A percentile compares a stretch with the other conserved stretches of the same genome.
Conservation (phyloP, 805 yeast genomes). For the Yarrowia bubula region DNA sequence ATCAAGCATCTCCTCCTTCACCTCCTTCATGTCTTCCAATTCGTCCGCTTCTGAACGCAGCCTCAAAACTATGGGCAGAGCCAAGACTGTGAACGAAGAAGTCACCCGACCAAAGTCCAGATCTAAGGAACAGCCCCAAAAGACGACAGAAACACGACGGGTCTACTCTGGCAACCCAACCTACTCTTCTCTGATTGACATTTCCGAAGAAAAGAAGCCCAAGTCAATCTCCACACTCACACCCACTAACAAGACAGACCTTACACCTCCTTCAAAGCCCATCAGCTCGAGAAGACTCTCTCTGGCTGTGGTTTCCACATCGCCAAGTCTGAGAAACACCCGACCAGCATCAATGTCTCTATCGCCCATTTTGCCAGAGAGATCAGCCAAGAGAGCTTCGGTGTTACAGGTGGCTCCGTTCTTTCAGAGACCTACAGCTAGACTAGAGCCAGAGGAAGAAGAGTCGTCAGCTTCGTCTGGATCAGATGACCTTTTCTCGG, state of each 20-base stretch:
- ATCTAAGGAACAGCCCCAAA: constrained; percentile 1
- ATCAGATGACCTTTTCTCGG: constrained; percentile 19
- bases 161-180: neutral
- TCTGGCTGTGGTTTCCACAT: neutral
- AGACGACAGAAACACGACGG: neutral
- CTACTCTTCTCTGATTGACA: constrained; percentile 18
- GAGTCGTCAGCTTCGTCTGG: constrained; percentile 2
- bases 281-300: neutral
- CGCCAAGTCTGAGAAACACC: neutral
- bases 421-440: constrained; percentile 4
- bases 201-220: neutral
- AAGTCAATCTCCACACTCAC: neutral
- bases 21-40: constrained; percentile 7
- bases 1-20: constrained; percentile 17
- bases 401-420: neutral
- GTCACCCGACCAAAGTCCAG: neutral
- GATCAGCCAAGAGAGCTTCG: constrained; percentile 11
- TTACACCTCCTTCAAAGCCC: neutral
- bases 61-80: constrained; percentile 1
- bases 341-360: constrained; percentile 24
- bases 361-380: constrained; percentile 5
- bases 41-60: constrained; percentile 8
- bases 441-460: constrained; percentile 3
- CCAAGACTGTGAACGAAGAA: constrained; percentile 7
- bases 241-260: neutral